These are phyloP conservation scores for Pythium phragmiticola DNA, from an alignment of 352 stramenopile genomes.

Conservation along the genomic window DNA sequence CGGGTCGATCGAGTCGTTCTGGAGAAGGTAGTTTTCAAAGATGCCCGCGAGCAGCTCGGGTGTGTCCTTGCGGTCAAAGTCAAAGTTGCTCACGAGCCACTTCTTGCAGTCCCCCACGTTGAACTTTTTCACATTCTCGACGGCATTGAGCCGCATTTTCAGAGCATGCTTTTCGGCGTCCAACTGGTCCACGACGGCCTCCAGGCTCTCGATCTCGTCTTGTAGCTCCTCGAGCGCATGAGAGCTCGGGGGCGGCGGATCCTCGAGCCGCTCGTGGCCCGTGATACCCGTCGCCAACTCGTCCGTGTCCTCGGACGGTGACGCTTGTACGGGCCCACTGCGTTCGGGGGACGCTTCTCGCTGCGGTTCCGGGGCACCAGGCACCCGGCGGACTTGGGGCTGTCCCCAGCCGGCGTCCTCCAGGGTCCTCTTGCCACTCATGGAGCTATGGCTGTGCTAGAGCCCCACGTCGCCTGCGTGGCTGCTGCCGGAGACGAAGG, in stretches of 20 bases:
- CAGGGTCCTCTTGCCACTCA: slow-evolving; percentile 21
- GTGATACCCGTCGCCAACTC: slow-evolving; percentile 20
- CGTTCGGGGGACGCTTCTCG: slow-evolving; percentile 1
- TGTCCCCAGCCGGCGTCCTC: slow-evolving; percentile 11
- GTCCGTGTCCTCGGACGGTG: slow-evolving; percentile 4
- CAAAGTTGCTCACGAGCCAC: slow-evolving; percentile 51
- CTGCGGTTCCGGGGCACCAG: slow-evolving; percentile 1
- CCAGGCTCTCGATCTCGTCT: slow-evolving; percentile 44
- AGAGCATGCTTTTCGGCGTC: slow-evolving; percentile 51
- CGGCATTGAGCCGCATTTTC: slow-evolving; percentile 42
- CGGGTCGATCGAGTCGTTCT: slow-evolving; percentile 43
- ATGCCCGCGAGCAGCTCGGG: slow-evolving; percentile 44
- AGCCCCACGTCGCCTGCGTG: background rate
- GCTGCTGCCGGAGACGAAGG: background rate
- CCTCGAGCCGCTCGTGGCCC: slow-evolving; percentile 12
- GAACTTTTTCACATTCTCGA: slow-evolving; percentile 42
- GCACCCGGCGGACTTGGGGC: slow-evolving; percentile 1
- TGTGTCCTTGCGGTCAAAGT: slow-evolving; percentile 57
- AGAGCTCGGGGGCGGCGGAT: background rate
- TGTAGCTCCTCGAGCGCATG: slow-evolving; percentile 29
- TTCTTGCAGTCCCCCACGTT: slow-evolving; percentile 43
- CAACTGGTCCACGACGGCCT: slow-evolving; percentile 39
- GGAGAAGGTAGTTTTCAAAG: slow-evolving; percentile 54
- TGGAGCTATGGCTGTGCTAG: background rate
- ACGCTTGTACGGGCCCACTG: background rate